These are phyloP conservation scores for Ustilago vetiveriae DNA, from an alignment of 1,284 basidiomycete genomes.

Conservation along the genomic window DNA sequence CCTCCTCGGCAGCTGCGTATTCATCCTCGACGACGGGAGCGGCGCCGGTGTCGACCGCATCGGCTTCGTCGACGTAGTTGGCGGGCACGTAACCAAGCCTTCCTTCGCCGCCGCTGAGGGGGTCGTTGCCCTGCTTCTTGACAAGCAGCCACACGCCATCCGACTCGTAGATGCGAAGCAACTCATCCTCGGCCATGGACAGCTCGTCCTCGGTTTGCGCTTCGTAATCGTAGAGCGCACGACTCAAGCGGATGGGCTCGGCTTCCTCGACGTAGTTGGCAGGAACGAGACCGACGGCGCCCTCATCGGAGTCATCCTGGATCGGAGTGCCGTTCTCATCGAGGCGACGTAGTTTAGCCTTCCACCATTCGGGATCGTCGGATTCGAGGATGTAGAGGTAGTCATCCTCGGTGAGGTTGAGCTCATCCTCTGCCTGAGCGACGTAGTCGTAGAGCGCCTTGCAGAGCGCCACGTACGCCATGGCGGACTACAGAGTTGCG, in stretches of 20 bases:
- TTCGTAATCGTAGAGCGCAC: constrained; percentile 63
- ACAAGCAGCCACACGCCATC: constrained; percentile 64
- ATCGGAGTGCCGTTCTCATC: constrained; percentile 38
- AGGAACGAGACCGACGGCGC: constrained; percentile 60
- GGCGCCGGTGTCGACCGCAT: constrained; percentile 52
- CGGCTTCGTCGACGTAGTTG: constrained; percentile 65
- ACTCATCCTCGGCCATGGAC: constrained; percentile 59
- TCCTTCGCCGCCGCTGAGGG: constrained; percentile 51
- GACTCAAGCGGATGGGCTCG: constrained; percentile 60
- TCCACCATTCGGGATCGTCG: constrained; percentile 65
- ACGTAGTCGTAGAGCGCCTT: constrained; percentile 66
- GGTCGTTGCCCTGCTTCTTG: constrained; percentile 59
- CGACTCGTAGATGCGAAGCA: constrained; percentile 59
- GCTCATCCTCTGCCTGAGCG: constrained; percentile 65
- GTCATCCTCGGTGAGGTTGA: constrained; percentile 63
- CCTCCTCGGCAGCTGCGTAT: constrained; percentile 28
- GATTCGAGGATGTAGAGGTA: constrained; percentile 64
- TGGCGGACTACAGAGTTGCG: constrained; percentile 12
- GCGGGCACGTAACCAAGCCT: constrained; percentile 61
- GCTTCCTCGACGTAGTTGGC: constrained; percentile 66
- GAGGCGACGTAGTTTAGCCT: constrained; percentile 57
- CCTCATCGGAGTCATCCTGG: constrained; percentile 37
- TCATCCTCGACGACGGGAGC: constrained; percentile 44
- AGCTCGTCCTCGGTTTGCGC: constrained; percentile 65
- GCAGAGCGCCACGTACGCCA: constrained; percentile 65